Evolutionary conservation across 805 yeast genomes (phyloP), one percentile per base, ranked within the genome.

Genomic region (Ogataea minuta): DNA sequence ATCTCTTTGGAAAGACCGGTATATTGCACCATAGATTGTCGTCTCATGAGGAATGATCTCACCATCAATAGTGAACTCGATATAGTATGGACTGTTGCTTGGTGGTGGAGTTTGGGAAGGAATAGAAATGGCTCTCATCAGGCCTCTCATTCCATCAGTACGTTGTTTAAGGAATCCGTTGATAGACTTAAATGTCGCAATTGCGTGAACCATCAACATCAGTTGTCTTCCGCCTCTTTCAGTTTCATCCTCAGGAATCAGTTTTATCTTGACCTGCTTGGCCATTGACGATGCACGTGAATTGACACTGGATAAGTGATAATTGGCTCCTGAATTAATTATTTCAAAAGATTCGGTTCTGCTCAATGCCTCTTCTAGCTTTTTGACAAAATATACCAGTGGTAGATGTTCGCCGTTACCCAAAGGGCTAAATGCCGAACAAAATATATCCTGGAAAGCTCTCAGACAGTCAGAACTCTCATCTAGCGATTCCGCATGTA

Each of bases 11-110:
- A 73, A 55, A 3, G 76, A 63, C 34, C 74, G 72, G 55, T 78
- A 79, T 5, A 84, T 66, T 0, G 88, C 90, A 1, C 93, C 93
- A 60, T 79, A 84, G 2, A 87, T 71, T 0, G 95, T 86, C 0
- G 85, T 77, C 36, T 76, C 85, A 26, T 67, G 67, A 2, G 87
- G 81, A 19, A 85, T 67, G 0, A 60, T 64, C 40, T 77, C 78
- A 4, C 74, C 86, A 45, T 79, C 68, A 9, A 81, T 62, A 1
- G 64, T 62, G 54, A 86, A 86, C 39, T 79, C 83, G 37, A 81
- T 63, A 36, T 69, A 59, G 66, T 44, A 57, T 4, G 62, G 62
- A 10, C 45, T 32, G 5, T 44, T 51, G 24, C 53, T 60, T 2
- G 43, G 29, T 8, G 35, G 28, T 2, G 43, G 15, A 8, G 27